These are phyloP conservation scores for Chimonanthus salicifolius DNA, from an alignment of 164 flowering plant species.

Conservation along the genomic window DNA sequence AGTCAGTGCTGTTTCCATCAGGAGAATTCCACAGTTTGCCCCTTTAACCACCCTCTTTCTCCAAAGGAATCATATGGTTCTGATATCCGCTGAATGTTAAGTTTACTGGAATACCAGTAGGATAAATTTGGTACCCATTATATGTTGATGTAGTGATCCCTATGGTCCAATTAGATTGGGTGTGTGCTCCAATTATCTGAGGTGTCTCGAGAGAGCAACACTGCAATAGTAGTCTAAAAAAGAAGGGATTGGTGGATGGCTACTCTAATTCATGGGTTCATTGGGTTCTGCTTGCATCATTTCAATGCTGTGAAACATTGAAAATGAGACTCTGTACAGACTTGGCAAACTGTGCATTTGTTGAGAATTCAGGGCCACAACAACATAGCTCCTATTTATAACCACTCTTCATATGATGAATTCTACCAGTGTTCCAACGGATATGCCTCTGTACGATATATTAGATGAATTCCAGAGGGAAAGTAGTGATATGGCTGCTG, in stretches of 20 bases:
- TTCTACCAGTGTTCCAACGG: constrained; percentile 69
- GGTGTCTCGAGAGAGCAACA: neutral
- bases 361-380: neutral
- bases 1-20: neutral
- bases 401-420: neutral
- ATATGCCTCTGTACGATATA: constrained; percentile 83
- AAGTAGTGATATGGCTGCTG: constrained; percentile 98
- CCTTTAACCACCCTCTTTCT: neutral
- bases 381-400: neutral
- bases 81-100: neutral
- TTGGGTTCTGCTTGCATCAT: neutral
- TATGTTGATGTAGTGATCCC: neutral
- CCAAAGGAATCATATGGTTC: neutral
- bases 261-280: neutral
- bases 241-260: too few relatives aligned
- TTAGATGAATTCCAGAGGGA: constrained; percentile 99
- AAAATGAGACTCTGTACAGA: too few relatives aligned
- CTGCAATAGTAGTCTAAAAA: too few relatives aligned
- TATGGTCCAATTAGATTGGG: neutral
- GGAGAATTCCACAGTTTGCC: neutral
- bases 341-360: neutral
- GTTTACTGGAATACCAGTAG: neutral
- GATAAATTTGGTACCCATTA: neutral
- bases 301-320: neutral
- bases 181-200: neutral